Evolutionary conservation across 2,329 filamentous ascomycete species (phyloP).

Genomic region (Phaeosphaeriaceae sp.): DNA sequence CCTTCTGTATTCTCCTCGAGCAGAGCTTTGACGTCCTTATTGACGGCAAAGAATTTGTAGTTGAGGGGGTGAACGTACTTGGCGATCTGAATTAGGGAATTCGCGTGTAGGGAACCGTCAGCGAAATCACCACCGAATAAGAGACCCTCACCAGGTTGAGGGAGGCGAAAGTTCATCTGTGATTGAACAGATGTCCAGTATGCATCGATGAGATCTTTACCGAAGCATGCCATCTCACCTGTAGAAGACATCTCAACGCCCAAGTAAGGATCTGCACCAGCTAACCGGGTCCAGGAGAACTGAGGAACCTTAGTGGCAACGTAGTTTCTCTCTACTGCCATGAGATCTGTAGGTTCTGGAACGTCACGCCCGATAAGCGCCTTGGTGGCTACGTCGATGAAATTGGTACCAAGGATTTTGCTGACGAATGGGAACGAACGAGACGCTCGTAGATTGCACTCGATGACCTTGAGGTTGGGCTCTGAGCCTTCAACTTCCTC

Average conservation of each 20-base stretch:
- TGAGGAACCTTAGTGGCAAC: conserved; percentile 97
- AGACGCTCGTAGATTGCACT: conserved; percentile 96
- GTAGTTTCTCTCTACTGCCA: conserved; percentile 88
- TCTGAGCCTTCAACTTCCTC: conserved; percentile 77
- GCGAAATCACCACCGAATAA: conserved; percentile 86
- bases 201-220: conserved; percentile 91
- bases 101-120: conserved; percentile 54
- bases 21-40: conserved; percentile 79
- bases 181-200: conserved; percentile 98
- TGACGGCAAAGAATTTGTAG: conserved; percentile 93
- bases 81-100: conserved; percentile 77
- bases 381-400: conserved; percentile 94
- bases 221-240: conserved; percentile 98
- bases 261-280: conserved; percentile 95
- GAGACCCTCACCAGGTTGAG: conserved; percentile 91
- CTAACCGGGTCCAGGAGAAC: conserved; percentile 98
- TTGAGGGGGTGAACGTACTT: conserved; percentile 87
- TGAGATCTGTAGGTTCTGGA: conserved; percentile 83
- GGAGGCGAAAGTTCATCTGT: conserved; percentile 99
- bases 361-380: conserved; percentile 86
- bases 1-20: conserved; percentile 75
- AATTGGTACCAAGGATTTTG: conserved; percentile 96
- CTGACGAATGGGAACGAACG: conserved; percentile 98
- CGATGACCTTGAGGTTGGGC: conserved; percentile 89
- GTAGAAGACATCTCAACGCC: conserved; percentile 98